Conservation (phyloP, 495 filamentous ascomycete species). For the Aspergillus ellipticus region DNA sequence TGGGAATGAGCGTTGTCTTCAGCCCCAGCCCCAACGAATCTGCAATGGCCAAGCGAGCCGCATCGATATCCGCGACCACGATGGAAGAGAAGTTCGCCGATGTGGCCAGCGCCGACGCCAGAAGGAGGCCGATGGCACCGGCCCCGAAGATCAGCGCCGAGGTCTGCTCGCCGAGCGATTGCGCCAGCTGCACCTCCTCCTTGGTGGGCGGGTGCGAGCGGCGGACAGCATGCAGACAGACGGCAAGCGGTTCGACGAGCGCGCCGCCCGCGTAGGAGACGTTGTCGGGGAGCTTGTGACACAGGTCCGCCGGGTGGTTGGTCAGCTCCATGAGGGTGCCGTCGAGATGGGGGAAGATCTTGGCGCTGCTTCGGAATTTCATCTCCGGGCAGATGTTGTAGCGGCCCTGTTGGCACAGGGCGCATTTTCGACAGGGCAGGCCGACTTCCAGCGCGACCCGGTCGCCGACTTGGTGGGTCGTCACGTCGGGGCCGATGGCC, state of each 20-base stretch:
- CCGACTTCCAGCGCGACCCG: conserved; percentile 80
- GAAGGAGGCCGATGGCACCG: conserved; percentile 74
- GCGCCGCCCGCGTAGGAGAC: conserved; percentile 69
- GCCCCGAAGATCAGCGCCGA: conserved; percentile 75
- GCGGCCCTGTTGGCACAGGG: conserved; percentile 60
- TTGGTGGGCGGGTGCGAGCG: conserved; percentile 52
- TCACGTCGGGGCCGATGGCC: conserved; percentile 51
- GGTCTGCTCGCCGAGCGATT: conserved; percentile 26
- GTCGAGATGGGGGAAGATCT: conserved; percentile 73
- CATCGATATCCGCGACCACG: conserved; percentile 77
- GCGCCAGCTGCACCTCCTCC: conserved; percentile 24
- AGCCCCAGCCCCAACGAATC: conserved; percentile 65
- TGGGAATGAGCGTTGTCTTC: conserved; percentile 56
- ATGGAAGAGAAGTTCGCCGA: conserved; percentile 67
- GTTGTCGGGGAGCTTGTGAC: conserved; percentile 54
- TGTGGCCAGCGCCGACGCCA: conserved; percentile 57
- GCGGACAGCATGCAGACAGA: conserved; percentile 71
- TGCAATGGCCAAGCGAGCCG: conserved; percentile 67
- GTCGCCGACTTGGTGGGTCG: conserved; percentile 54
- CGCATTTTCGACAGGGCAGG: conserved; percentile 70
- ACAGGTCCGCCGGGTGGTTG: conserved; percentile 62
- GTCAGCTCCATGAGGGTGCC: conserved; percentile 78
- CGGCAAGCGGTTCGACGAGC: conserved; percentile 72
- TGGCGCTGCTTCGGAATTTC: conserved; percentile 75
- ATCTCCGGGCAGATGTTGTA: conserved; percentile 86